Percentiles rank a stretch among this genome's conserved stretches.
phyloP scores from a whole-genome alignment of 164 flowering plant genomes.

The Magnolia sinica region DNA sequence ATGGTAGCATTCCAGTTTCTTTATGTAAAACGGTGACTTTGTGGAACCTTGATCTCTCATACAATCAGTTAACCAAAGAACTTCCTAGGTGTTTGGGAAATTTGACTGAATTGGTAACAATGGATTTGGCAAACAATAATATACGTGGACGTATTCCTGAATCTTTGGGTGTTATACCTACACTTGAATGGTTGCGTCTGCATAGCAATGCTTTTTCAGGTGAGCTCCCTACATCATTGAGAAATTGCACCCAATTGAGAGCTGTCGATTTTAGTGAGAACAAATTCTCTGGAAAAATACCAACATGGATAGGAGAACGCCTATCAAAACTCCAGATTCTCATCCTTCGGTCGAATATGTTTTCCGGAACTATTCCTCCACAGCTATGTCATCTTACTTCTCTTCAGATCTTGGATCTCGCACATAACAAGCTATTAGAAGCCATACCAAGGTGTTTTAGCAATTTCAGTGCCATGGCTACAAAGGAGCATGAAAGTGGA shows the following conservation, averaged over 20 bases:
- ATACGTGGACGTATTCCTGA: background rate
- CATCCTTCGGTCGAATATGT: background rate
- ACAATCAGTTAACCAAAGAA: background rate
- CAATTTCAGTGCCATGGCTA: background rate
- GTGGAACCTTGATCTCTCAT: background rate
- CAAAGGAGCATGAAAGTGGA: too few relatives aligned
- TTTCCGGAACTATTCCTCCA: background rate
- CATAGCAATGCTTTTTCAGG: background rate
- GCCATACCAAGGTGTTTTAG: background rate
- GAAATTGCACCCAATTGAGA: background rate
- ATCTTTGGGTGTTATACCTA: background rate
- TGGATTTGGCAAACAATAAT: background rate
- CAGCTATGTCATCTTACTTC: background rate
- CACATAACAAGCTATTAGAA: background rate
- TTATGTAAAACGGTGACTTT: background rate
- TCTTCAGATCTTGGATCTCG: constrained; percentile 1
- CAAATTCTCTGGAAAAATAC: background rate
- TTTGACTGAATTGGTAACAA: background rate
- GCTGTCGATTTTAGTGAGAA: background rate
- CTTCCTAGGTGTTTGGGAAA: background rate
- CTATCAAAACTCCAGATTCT: background rate
- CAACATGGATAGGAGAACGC: background rate
- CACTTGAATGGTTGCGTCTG: background rate
- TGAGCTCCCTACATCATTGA: background rate
- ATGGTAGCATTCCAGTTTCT: background rate